Evolutionary conservation across 345 rosid genomes (phyloP), one percentile per base, ranked within the genome.

Genomic region (Arabis hirsuta): DNA sequence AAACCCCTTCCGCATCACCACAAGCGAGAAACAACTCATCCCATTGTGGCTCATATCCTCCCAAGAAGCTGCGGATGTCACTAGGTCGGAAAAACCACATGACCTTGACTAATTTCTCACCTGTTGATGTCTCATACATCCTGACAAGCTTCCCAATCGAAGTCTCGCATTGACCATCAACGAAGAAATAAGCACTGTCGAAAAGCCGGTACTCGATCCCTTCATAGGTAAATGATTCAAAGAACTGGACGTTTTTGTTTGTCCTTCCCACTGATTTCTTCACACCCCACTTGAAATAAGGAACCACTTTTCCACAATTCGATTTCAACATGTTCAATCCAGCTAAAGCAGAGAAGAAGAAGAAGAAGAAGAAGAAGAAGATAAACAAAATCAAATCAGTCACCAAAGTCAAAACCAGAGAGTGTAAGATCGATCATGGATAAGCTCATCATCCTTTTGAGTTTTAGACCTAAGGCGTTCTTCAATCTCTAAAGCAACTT

Each of bases 11-110:
- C 6, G 69, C 88, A 50, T 75, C 73, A 51, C 94, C 90, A n/a
- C 82, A 79, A 57, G 91, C 89, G 42, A 88, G 78, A 69, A 88
- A 83, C 20, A 88, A 4, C 81, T 85, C 95, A 61, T 86, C 82
- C 87, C 79, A 80, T 9, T 12, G 59, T 11, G 85, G 87, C 74
- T 69, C 62, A 54, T 84, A 80, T 20, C 41, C 75, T 45, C 88
- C 76, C 52, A 88, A 75, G 34, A 51, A 78, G 10, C 61, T 44
- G 1, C 76, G 73, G 26, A 86, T 78, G 3, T 88, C 90, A 44
- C 2, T 12, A 22, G 90, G 90, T n/a, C 83, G 86, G 53, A 84
- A 74, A 59, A 81, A 82, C 90, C 94, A 88, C 44, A 83, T 48
- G 20, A 86, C 81, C 74, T 77, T 86, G 32, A 83, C 77, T 54